phyloP scores from a whole-genome alignment of 768 basidiomycete genomes.

The Naganishia onofrii region DNA sequence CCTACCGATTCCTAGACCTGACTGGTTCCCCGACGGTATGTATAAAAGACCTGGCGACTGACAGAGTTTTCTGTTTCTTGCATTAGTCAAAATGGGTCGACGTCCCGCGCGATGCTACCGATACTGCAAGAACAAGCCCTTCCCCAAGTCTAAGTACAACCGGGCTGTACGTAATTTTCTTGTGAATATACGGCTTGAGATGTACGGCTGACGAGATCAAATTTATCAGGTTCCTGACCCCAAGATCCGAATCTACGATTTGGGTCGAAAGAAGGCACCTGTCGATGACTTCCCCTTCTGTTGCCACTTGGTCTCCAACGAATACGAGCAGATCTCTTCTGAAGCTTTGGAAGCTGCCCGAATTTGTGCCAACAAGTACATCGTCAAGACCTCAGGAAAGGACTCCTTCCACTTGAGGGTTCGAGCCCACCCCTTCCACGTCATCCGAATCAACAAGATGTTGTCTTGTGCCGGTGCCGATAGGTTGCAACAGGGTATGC shows the following conservation, averaged over 20 bases:
- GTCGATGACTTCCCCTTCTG: constrained; percentile 97
- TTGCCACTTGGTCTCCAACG: constrained; percentile 91
- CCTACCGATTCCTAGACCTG: not conserved
- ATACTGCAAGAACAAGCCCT: constrained; percentile 99
- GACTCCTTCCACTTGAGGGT: constrained; percentile 98
- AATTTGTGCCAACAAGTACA: constrained; percentile 99
- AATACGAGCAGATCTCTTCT: constrained; percentile 92
- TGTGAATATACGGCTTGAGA: not conserved
- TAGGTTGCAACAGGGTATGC: constrained; percentile 71
- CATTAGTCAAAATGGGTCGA: constrained; percentile 73
- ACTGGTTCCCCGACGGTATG: constrained; percentile 9
- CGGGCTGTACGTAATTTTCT: constrained; percentile 24
- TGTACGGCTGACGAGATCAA: not conserved
- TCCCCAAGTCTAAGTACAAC: constrained; percentile 52
- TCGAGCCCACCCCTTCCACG: constrained; percentile 96
- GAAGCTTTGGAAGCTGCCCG: constrained; percentile 97
- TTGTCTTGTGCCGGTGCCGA: constrained; percentile 98
- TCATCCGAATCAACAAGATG: constrained; percentile 99
- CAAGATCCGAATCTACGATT: constrained; percentile 96
- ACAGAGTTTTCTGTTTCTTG: not conserved
- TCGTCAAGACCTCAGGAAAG: constrained; percentile 96
- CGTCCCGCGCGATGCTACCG: constrained; percentile 97
- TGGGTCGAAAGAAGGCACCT: constrained; percentile 90
- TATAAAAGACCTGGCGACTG: not conserved
- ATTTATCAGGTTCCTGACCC: constrained; percentile 45